Base-by-base conservation (phyloP, 202 grass and related monocot species). In the Setaria viridis region DNA sequence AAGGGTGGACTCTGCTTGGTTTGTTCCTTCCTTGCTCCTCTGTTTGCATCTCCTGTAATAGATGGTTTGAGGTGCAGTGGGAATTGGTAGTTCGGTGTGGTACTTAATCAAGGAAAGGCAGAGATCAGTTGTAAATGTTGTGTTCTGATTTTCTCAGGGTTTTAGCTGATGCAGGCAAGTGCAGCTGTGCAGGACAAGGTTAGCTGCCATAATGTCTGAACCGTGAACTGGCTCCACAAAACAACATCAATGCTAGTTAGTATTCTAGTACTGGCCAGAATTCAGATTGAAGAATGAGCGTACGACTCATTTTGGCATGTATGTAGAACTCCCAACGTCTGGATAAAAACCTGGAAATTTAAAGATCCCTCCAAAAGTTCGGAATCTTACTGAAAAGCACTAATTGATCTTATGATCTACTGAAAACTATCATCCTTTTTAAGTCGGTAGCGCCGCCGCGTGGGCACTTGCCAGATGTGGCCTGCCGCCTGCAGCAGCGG, bases 21-120 rank as follows among this genome's bases (percentile, higher is more conserved):
- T 74, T 17, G 48, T 29, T 59, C 21, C 70, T 29, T 59, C 21
- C 70, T 46, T 62, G 29, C 29, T 56, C 6, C 42, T 62, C 50
- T 62, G 35, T 70, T 29, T 65, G 55, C 76, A 87, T 65, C 62
- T 87, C 54, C 10, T 77, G 43, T 37, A 76, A 66, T 49, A 11
- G 11, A 14, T 62, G 46, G 77, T 70, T n/a, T 65, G 46, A 49
- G 21, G 70, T 50, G 46, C 21, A 51, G 6, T 71, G 35, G 39
- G 19, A 21, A 46, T 49, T 13, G 4, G 4, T 47, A 72, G 59
- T 63, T 70, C 17, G 25, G n/a, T 12, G 63, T 54, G 29, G 51
- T 54, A 64, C 50, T 20, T 76, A 75, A 78, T 53, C 51, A 14
- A 11, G 21, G 2, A 72, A 65, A 56, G 35, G 14, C 11, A 55